Base-by-base conservation (phyloP, 768 basidiomycete genomes). In the Coprinopsis strossmayeri region DNA sequence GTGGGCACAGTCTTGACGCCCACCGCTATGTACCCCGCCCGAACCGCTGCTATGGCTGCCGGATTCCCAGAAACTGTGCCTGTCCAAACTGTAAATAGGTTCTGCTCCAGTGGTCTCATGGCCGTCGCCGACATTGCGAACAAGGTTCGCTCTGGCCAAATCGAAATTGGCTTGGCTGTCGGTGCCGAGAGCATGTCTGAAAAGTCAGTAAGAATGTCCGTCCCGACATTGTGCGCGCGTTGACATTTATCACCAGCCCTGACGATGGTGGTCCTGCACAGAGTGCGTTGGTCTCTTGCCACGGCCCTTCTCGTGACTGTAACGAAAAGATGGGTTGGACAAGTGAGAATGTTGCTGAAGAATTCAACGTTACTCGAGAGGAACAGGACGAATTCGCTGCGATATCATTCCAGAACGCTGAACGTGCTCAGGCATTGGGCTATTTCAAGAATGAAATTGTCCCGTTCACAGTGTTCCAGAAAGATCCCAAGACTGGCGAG, bases 131-230 rank as follows among this genome's bases (percentile, higher is more conserved):
- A 76, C 25, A 80, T 91, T 48, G 77, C 86, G 18, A 91, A 90
- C 63, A 79, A 86, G 57, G 79, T 92, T 41, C 73, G 78, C 13
- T 73, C 72, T 10, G 85, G 87, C n/a, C 84, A 91, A 60, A 87
- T 91, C 37, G 78, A 89, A 37, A 71, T 91, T 46, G 89, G 90
- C 2, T 69, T 91, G 15, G 87, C 87, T 25, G 63, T 90, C 41
- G 92, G 90, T n/a, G 76, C 87, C 13, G 91, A 94, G 64, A 86
- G 81, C 65, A 91, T 95, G 91, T 83, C 83, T 10, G 66, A 78
- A 59, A 84, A 84, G n/a, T n/a, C n/a, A n/a, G n/a, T n/a, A n/a
- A n/a, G 78, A 87, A 62, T 51, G 77, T 46, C 21, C 35, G 35
- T 26, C 34, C 34, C 32, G n/a, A 3, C 27, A n/a, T n/a, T n/a